Conservation (phyloP, 73 alveolate species). For the Tetrahymena malaccensis region DNA sequence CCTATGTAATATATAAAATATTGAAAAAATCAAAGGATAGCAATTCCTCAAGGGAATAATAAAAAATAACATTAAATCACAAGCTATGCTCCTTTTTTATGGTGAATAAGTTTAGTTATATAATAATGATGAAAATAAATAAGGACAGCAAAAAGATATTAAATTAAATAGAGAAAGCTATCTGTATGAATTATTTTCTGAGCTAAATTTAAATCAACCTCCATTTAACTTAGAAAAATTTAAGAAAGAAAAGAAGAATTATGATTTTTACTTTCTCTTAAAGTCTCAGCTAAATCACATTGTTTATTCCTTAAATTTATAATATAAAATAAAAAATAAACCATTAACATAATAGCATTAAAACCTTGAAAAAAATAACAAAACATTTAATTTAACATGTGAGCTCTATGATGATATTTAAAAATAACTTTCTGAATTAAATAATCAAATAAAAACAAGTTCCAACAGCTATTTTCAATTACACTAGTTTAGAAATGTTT, state of each 20-base stretch:
- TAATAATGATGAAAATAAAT: neutral
- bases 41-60: neutral
- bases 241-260: neutral
- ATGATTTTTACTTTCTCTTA: neutral
- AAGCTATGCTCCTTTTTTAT: neutral
- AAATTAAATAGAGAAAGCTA: neutral
- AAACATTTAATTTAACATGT: neutral
- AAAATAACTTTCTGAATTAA: neutral
- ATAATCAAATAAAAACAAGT: neutral
- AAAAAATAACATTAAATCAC: neutral
- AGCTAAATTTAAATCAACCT: neutral
- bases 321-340: neutral
- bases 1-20: no score
- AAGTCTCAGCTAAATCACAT: neutral
- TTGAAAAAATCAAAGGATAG: neutral
- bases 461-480: neutral
- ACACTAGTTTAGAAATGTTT: neutral
- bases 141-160: neutral
- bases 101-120: neutral
- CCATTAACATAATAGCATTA: neutral
- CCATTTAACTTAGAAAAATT: neutral
- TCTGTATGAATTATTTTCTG: neutral
- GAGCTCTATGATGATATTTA: neutral
- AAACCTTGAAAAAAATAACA: neutral
- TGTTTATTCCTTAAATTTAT: neutral